Conservation (phyloP, 345 rosid genomes). For the Noccaea caerulescens region DNA sequence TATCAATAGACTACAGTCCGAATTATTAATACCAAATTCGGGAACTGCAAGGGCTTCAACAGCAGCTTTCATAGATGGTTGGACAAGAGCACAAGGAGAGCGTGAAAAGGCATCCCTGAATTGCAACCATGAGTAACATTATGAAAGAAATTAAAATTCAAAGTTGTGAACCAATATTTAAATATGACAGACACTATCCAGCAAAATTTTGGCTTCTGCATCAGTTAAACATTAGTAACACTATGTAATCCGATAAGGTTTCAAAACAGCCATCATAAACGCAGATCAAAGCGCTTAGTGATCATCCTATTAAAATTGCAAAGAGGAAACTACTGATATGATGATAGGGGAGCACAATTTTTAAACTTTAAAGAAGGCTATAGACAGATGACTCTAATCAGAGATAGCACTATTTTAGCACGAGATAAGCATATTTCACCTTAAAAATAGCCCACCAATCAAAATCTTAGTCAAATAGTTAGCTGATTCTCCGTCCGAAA, state of each 20-base stretch:
- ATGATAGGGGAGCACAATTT: slow-evolving; percentile 4
- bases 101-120: slow-evolving; percentile 91
- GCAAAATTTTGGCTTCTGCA: slow-evolving; percentile 6
- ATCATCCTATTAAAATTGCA: slow-evolving; percentile 6
- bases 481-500: slow-evolving; percentile 81
- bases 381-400: slow-evolving; percentile 18
- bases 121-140: slow-evolving; percentile 33
- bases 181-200: slow-evolving; percentile 16
- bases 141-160: slow-evolving; percentile 17
- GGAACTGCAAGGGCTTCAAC: slow-evolving; percentile 61
- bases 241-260: slow-evolving; percentile 2
- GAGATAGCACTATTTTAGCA: neutral
- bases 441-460: slow-evolving; percentile 84
- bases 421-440: slow-evolving; percentile 51
- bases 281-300: slow-evolving; percentile 21
- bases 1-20: slow-evolving; percentile 7
- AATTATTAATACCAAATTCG: slow-evolving; percentile 65
- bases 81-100: slow-evolving; percentile 88
- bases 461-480: slow-evolving; percentile 74
- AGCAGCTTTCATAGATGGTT: slow-evolving; percentile 76
- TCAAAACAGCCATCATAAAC: slow-evolving; percentile 25
- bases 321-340: neutral
- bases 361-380: slow-evolving; percentile 3
- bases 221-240: neutral
- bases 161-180: neutral